phyloP scores from a whole-genome alignment of 176 grass and related monocot genomes.

The Cymbopogon citratus region DNA sequence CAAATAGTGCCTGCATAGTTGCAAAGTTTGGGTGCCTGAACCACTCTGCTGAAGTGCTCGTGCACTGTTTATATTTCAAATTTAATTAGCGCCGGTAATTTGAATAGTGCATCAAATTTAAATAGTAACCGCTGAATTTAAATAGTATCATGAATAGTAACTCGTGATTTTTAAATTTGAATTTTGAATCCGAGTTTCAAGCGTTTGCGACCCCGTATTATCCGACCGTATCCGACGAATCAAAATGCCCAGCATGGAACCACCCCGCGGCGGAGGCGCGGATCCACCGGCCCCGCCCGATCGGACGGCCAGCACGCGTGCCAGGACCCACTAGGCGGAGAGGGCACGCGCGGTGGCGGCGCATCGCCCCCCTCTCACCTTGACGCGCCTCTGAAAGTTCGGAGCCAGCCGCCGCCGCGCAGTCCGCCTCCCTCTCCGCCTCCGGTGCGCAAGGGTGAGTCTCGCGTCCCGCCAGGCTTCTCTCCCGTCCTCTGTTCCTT shows the following conservation, averaged over 20 bases:
- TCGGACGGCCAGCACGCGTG: constrained; percentile 2
- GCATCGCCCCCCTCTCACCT: not conserved
- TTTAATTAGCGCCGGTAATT: too few relatives aligned
- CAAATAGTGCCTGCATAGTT: too few relatives aligned
- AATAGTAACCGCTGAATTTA: too few relatives aligned
- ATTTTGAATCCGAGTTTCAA: too few relatives aligned
- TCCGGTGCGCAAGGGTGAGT: constrained; percentile 43
- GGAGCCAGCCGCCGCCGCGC: constrained; percentile 43
- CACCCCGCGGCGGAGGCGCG: not conserved
- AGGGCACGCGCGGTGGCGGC: not conserved
- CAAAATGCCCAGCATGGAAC: constrained; percentile 6
- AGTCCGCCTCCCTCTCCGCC: not conserved
- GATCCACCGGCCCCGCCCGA: not conserved
- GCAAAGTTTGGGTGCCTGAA: too few relatives aligned
- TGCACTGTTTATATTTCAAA: too few relatives aligned
- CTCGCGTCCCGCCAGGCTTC: not conserved
- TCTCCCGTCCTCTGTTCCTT: not conserved
- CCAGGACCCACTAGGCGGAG: not conserved
- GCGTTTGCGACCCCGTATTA: too few relatives aligned
- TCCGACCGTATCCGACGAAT: not conserved
- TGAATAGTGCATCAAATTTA: too few relatives aligned
- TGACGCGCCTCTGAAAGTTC: constrained; percentile 28
- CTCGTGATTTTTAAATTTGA: too few relatives aligned
- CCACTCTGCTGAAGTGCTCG: too few relatives aligned
- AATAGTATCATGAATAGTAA: too few relatives aligned